Percentiles rank a stretch among this genome's conserved stretches.
phyloP scores from a whole-genome alignment of 1,284 basidiomycete species.

The Moesziomyces sp. region DNA sequence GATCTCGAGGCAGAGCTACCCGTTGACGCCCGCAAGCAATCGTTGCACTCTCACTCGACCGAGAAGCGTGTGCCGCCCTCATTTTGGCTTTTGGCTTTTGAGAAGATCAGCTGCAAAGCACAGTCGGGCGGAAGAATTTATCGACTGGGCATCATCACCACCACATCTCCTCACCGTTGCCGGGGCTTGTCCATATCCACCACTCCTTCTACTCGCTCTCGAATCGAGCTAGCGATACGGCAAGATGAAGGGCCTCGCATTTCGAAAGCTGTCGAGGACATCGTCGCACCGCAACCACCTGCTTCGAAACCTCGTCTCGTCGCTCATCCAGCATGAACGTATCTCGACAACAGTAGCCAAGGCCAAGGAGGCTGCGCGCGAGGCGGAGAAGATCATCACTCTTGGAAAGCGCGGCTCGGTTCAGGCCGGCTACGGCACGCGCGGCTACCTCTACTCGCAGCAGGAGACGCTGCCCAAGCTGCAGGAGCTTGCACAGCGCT shows the following conservation, averaged over 20 bases:
- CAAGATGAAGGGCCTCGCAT: conserved; percentile 66
- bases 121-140: conserved; percentile 2
- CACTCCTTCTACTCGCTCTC: neutral
- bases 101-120: conserved; percentile 14
- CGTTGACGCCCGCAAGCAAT: conserved; percentile 10
- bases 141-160: conserved; percentile 2
- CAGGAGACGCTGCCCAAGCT: conserved; percentile 79
- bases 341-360: conserved; percentile 97
- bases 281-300: conserved; percentile 49
- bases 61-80: conserved; percentile 6
- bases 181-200: neutral
- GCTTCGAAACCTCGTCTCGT: conserved; percentile 83
- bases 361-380: conserved; percentile 87
- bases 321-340: conserved; percentile 92
- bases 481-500: conserved; percentile 81
- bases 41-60: conserved; percentile 25
- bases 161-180: neutral
- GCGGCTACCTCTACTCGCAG: conserved; percentile 56
- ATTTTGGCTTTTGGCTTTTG: conserved; percentile 14
- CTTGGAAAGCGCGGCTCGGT: conserved; percentile 59
- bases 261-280: conserved; percentile 62
- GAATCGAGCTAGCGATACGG: neutral
- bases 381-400: conserved; percentile 86
- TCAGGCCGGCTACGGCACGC: conserved; percentile 47
- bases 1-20: neutral